Base-by-base conservation (phyloP, 305 asterid species). In the Fraxinus velutina region DNA sequence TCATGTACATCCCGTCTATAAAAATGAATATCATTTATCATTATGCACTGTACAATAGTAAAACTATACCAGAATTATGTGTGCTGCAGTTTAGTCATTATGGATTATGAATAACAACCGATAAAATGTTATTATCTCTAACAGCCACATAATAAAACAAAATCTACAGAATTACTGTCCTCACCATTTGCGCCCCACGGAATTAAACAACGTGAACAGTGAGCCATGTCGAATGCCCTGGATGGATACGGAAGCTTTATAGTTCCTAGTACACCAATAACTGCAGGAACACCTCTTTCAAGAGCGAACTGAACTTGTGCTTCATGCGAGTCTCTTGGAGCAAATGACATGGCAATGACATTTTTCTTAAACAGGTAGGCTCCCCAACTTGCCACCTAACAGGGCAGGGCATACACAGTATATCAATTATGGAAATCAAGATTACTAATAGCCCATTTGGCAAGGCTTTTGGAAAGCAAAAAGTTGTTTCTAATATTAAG, bases 341-440 rank as follows among this genome's bases (percentile, higher is more conserved):
- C 90, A 77, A 88, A 88, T 70, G 91, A 88, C 91, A 88, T 86
- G 68, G 91, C 81, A 78, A 89, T 79, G 13, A 89, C 91, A 82
- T 87, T 89, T 80, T 86, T 87, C 85, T 84, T 86, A 76, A 84
- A 83, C 77, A 89, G 77, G 80, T 89, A 89, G 5, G 91, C 92
- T 24, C 90, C 90, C 86, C 85, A 89, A 84, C 92, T 89, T 21
- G 90, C 92, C 21, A 87, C 90, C 92, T 87, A 78, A 24, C 39
- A 81, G n/a, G 6, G 34, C 39, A 81, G n/a, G 6, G 34, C 75
- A 34, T n/a, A 34, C 24, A 33, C 22, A 79, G 74, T 73, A 70
- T 8, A 79, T 77, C 47, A 27, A 6, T 29, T 30, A 17, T 21
- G 52, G 39, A 27, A 47, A 44, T 75, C 68, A 62, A 62, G 29